These are phyloP conservation scores for Oryza brachyantha DNA, from an alignment of 176 grass and related monocot species.

Conservation along the genomic window DNA sequence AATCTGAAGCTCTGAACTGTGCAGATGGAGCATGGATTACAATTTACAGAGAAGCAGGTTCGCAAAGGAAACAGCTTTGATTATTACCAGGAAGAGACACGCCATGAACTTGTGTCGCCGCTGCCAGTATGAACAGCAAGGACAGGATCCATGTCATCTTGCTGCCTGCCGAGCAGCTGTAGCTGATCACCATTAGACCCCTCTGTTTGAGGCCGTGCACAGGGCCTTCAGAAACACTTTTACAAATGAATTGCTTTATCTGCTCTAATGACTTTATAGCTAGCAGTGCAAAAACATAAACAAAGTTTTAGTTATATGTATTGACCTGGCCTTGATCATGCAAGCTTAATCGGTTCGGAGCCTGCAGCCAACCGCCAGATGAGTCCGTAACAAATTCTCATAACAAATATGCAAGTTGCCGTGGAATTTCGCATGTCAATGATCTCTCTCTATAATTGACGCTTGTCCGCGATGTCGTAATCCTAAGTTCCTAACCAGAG, in stretches of 20 bases:
- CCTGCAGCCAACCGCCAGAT: no score
- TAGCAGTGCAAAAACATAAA: neutral
- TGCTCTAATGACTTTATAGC: neutral
- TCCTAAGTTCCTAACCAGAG: no score
- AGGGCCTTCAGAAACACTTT: no score
- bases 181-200: neutral
- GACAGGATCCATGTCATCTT: neutral
- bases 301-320: neutral
- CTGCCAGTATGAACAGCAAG: neutral
- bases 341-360: neutral
- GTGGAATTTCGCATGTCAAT: no score
- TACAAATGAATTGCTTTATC: neutral
- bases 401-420: no score
- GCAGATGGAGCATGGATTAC: neutral
- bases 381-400: no score
- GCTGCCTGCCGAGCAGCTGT: neutral
- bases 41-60: neutral
- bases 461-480: no score
- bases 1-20: neutral
- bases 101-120: neutral
- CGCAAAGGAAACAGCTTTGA: no score
- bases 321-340: neutral
- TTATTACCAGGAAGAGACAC: slow-evolving; percentile 4
- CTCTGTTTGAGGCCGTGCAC: neutral
- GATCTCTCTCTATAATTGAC: no score